Conservation (phyloP, 2,329 filamentous ascomycete genomes). For the Neurospora sp. region DNA sequence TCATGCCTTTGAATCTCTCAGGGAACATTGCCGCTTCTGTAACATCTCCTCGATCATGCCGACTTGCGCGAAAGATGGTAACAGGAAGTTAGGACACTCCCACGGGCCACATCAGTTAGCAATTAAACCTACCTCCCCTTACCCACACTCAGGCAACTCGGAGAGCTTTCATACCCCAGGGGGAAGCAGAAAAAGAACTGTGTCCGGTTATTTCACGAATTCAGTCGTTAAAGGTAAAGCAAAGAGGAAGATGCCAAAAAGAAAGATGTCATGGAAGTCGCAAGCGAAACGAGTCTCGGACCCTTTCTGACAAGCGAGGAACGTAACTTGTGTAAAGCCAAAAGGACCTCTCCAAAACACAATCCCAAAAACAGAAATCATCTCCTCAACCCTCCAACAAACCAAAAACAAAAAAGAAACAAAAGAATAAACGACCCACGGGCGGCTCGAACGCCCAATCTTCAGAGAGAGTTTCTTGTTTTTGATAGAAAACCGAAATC, state of each 20-base stretch:
- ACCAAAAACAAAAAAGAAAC: not conserved
- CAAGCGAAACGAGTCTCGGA: not conserved
- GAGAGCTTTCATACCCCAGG: not conserved
- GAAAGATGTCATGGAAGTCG: not conserved
- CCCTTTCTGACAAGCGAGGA: not conserved
- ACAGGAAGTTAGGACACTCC: not conserved
- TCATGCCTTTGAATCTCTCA: not conserved
- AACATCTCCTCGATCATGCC: not conserved
- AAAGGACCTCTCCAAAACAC: not conserved
- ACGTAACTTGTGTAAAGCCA: not conserved
- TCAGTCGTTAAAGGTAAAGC: not conserved
- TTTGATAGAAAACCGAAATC: conserved; percentile 13
- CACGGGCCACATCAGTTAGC: not conserved
- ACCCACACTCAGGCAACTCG: not conserved
- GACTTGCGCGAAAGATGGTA: not conserved
- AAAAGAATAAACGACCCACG: conserved; percentile 15
- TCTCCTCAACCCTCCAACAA: not conserved
- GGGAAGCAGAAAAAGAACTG: not conserved
- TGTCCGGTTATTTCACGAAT: not conserved
- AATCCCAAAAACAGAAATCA: not conserved
- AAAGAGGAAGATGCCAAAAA: not conserved
- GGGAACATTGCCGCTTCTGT: not conserved
- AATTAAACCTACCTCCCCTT: not conserved
- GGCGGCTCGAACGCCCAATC: conserved; percentile 21
- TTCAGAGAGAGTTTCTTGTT: conserved; percentile 10